Base-by-base conservation (phyloP, 805 yeast genomes). In the Zygoascus bituminiphila region DNA sequence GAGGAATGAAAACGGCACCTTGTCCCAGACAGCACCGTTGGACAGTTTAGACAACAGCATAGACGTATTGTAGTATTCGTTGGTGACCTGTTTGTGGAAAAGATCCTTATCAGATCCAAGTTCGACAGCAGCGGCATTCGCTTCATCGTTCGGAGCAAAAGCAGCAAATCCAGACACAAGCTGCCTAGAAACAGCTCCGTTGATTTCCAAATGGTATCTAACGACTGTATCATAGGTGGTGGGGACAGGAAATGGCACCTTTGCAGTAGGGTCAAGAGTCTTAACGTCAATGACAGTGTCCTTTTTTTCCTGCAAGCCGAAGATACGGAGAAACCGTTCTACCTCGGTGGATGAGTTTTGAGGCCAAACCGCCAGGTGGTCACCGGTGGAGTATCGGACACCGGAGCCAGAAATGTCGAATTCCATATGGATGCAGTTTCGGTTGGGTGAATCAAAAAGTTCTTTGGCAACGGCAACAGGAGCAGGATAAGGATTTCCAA, bases 321-420 rank as follows among this genome's bases (percentile, higher is more conserved):
- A 78, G 5, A 84, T 80, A 42, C 68, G 57, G 51, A 84, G 68
- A 57, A 93, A 84, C 39, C 73, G 71, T n/a, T 70, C 73, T 29
- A 88, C 82, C 58, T 84, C 79, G 63, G 81, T 87, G 60, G 82
- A 73, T 1, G 95, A 72, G 67, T 91, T 91, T 21, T 93, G 86
- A 31, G 97, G 93, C 94, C 96, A 87, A 49, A 93, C 72, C 14
- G 96, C 98, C 53, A 93, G 68, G 68, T 91, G 98, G 64, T 91
- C 98, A 66, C 98, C 98, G 3, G 98, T 91, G 43, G 91, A 73
- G 67, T 91, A 91, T 58, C 82, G 80, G 61, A 93, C 71, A 59
- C 82, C 83, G 3, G 91, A 75, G 24, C 70, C 77, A 0, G 88
- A 74, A 33, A 88, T 68, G 61, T 91, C 97, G 57, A 91, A 81